These are phyloP conservation scores for Adansonia madagascariensis DNA, from an alignment of 441 rosid genomes.

Conservation along the genomic window DNA sequence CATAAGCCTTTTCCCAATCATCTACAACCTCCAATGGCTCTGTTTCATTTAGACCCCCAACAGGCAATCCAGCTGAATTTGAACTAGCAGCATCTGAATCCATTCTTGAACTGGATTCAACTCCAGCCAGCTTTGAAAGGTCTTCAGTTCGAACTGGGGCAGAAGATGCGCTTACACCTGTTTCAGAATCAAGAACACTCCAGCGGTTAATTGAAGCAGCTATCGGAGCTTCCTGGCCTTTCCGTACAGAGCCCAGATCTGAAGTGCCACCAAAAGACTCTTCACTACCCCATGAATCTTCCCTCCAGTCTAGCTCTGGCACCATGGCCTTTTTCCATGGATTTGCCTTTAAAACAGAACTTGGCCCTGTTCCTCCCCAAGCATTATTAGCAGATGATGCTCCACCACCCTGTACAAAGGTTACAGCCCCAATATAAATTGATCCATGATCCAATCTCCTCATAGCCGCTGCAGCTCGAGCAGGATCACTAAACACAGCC, in stretches of 20 bases:
- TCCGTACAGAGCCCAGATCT: conserved; percentile 60
- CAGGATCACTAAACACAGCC: conserved; percentile 92
- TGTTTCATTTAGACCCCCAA: conserved; percentile 37
- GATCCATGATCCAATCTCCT: conserved; percentile 98
- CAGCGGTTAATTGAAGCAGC: conserved; percentile 69
- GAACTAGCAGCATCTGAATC: conserved; percentile 40
- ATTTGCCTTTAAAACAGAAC: conserved; percentile 52
- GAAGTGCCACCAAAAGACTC: conserved; percentile 57
- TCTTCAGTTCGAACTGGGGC: conserved; percentile 36
- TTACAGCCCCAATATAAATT: conserved; percentile 71
- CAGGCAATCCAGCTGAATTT: conserved; percentile 33
- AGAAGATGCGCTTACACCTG: conserved; percentile 39
- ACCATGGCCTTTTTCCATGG: conserved; percentile 91
- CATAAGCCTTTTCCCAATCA: conserved; percentile 93
- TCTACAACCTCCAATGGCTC: conserved; percentile 68
- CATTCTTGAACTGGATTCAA: conserved; percentile 21
- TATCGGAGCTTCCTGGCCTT: conserved; percentile 58
- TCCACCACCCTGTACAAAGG: conserved; percentile 52
- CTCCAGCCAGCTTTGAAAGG: conserved; percentile 35
- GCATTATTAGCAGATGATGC: conserved; percentile 54
- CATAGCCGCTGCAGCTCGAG: conserved; percentile 96
- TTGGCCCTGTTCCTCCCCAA: conserved; percentile 60
- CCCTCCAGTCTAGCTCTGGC: conserved; percentile 58
- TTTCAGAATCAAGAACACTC: conserved; percentile 69
- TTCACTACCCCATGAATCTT: conserved; percentile 80